These are phyloP conservation scores for Breynia disticha DNA, from an alignment of 441 rosid species.

Conservation along the genomic window DNA sequence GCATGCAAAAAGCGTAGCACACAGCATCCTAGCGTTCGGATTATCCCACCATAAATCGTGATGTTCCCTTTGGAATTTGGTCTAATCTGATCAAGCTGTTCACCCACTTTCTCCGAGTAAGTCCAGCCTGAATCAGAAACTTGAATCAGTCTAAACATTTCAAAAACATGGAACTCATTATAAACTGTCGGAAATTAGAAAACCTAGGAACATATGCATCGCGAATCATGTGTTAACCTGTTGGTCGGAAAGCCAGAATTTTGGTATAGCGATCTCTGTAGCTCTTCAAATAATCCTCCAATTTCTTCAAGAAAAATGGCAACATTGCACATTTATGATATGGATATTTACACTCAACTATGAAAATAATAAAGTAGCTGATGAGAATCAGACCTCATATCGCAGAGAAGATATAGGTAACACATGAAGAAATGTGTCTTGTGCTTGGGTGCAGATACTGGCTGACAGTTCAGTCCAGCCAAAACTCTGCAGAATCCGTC, in stretches of 20 bases:
- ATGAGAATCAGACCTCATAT: constrained; percentile 39
- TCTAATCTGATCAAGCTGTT: constrained; percentile 51
- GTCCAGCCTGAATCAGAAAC: constrained; percentile 53
- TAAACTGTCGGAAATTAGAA: neutral
- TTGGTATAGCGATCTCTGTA: constrained; percentile 36
- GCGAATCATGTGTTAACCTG: constrained; percentile 30
- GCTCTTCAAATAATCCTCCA: constrained; percentile 41
- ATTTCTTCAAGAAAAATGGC: constrained; percentile 26
- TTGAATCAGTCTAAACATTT: neutral
- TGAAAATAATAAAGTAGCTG: constrained; percentile 2
- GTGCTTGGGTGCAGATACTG: constrained; percentile 49
- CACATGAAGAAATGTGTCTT: constrained; percentile 60
- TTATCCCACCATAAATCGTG: constrained; percentile 59
- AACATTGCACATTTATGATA: neutral
- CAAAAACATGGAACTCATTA: neutral
- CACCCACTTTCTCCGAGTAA: constrained; percentile 52
- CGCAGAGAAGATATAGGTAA: constrained; percentile 60
- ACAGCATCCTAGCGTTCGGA: constrained; percentile 6
- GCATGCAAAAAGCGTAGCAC: constrained; percentile 6
- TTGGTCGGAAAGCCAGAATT: constrained; percentile 73
- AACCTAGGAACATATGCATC: neutral
- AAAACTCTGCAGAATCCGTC: constrained; percentile 52
- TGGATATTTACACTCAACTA: constrained; percentile 2
- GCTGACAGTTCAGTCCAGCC: constrained; percentile 59
- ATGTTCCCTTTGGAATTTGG: constrained; percentile 51